Evolutionary conservation across 345 rosid species (phyloP), one percentile per base, ranked within the genome.

Genomic region (Lepidium aucheri): DNA sequence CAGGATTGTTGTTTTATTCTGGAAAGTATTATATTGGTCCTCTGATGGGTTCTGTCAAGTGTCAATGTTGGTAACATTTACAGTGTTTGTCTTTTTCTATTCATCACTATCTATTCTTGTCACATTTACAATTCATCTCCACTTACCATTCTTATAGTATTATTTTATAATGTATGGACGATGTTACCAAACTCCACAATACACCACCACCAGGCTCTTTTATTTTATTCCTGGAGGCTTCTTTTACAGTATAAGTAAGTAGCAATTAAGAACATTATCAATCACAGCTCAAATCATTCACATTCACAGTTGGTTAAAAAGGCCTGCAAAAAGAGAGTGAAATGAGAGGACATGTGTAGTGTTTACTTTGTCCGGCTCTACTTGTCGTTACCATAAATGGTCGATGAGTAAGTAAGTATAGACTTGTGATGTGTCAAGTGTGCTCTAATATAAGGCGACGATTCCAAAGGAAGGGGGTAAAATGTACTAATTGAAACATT

Each of bases 1-100:
- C 69, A 71, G 57, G 64, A 24, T 45, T 56, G 39, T 62, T 71
- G 69, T 28, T 54, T 56, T 71, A 22, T 50, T 49, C 53, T 32
- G 53, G 57, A 64, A 72, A 47, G 65, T 47, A 49, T 39, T 40
- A 14, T 63, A 49, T 20, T 47, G 43, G 59, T 55, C 50, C 17
- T 51, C 45, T 63, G 52, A 49, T 49, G 65, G 70, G 76, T 56
- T 57, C 0, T 47, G 70, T 72, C 70, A 56, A 72, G 50, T 72
- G 70, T 72, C 76, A 72, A 64, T 72, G 60, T 47, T 20, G 65
- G 53, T 40, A 39, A 55, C 70, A 47, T 63, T 55, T 38, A 72
- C 45, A 64, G 32, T 64, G 36, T 40, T 64, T 72, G 76, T 72
- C 76, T n/a, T 56, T 49, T 64, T 70, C 41, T 53, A 62, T 70